A percentile compares a stretch with the other conserved stretches of the same genome.
These are phyloP conservation scores for Fusarium domesticum DNA, from an alignment of 2,329 filamentous ascomycete genomes.

Conservation along the genomic window DNA sequence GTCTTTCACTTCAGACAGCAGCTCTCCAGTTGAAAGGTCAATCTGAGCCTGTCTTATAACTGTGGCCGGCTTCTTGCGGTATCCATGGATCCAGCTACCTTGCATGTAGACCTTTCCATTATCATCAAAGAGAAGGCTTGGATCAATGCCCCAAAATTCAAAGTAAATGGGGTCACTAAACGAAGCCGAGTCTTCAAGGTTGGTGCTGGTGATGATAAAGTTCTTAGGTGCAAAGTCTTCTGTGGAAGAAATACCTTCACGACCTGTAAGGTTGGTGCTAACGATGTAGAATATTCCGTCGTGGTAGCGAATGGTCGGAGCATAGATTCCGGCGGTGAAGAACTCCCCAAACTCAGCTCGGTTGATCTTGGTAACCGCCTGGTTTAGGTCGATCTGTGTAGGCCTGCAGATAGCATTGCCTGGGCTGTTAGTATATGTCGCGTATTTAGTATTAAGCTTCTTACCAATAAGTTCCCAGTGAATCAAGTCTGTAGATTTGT, in stretches of 20 bases:
- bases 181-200: background rate
- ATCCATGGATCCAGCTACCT: background rate
- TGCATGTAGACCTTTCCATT: background rate
- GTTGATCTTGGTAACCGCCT: background rate
- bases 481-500: background rate
- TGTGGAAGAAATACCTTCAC: background rate
- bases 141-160: background rate
- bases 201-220: background rate
- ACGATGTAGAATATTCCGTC: slow-evolving; percentile 1
- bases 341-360: background rate
- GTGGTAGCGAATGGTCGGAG: background rate
- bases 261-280: background rate
- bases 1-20: background rate
- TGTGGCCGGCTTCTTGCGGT: background rate
- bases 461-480: slow-evolving; percentile 2
- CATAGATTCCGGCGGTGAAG: background rate
- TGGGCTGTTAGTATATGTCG: background rate
- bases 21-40: background rate
- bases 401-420: background rate
- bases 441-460: background rate
- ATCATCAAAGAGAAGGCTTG: background rate
- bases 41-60: background rate
- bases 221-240: background rate
- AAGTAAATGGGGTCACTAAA: background rate
- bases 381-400: background rate